Evolutionary conservation across 1,284 basidiomycete genomes (phyloP).

Genomic region (Ustilago shanxiensis): DNA sequence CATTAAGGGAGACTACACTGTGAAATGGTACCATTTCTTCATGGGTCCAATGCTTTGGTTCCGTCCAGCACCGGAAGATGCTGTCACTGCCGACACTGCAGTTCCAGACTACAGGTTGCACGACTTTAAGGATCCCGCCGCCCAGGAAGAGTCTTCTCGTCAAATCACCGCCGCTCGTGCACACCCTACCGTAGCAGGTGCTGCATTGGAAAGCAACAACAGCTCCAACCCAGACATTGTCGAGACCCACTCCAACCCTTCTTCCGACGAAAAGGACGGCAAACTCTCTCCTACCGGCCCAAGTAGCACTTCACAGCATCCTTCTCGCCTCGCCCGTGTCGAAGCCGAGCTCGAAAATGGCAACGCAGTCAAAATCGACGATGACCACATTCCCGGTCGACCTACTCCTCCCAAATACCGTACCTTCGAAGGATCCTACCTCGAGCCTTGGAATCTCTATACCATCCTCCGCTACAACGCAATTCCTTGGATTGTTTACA

Average conservation of each 20-base stretch:
- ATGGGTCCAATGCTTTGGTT: constrained; percentile 50
- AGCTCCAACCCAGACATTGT: constrained; percentile 14
- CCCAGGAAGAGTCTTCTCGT: constrained; percentile 2
- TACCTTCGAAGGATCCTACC: constrained; percentile 34
- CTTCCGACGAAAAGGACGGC: constrained; percentile 25
- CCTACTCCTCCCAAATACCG: constrained; percentile 46
- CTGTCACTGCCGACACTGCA: constrained; percentile 36
- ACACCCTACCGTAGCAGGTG: constrained; percentile 20
- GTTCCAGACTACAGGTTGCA: constrained; percentile 45
- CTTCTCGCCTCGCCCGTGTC: constrained; percentile 25
- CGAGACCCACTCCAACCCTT: constrained; percentile 3
- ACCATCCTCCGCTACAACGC: constrained; percentile 47
- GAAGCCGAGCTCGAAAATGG: constrained; percentile 34
- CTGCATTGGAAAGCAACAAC: constrained; percentile 12
- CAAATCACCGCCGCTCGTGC: constrained; percentile 19
- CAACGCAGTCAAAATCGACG: constrained; percentile 5
- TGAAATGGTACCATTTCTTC: constrained; percentile 54
- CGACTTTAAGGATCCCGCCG: constrained; percentile 25
- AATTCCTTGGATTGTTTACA: constrained; percentile 36
- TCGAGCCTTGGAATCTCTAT: constrained; percentile 54
- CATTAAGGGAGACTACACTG: constrained; percentile 43
- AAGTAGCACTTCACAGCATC: constrained; percentile 3
- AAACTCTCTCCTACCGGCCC: constrained; percentile 15
- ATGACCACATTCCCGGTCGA: constrained; percentile 22
- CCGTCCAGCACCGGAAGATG: constrained; percentile 31